phyloP scores from a whole-genome alignment of 148 eudicot genomes.

The Pouteria glomerata region DNA sequence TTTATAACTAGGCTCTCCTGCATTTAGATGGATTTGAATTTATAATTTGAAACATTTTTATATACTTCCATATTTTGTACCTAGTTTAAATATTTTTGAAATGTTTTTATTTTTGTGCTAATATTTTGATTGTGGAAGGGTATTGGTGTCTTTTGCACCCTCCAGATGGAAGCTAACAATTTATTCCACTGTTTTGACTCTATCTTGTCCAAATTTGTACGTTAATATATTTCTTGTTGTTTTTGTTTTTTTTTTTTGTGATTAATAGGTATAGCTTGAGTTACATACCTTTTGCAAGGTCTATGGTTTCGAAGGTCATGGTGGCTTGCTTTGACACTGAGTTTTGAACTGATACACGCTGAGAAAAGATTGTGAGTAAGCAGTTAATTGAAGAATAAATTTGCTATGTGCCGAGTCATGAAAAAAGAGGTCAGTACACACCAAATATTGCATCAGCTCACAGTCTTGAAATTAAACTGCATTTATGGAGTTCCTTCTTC shows the following conservation, averaged over 20 bases:
- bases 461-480: background rate
- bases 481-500: background rate
- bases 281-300: slow-evolving; percentile 89
- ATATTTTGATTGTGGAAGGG: background rate
- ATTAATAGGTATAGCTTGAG: slow-evolving; percentile 87
- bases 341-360: slow-evolving; percentile 34
- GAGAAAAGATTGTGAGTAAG: background rate
- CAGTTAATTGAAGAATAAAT: background rate
- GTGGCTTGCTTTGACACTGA: slow-evolving; percentile 87
- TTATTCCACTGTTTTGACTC: background rate
- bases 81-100: no score
- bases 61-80: no score
- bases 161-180: background rate
- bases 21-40: no score
- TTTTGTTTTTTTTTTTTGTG: background rate
- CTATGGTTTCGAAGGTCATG: slow-evolving; percentile 75
- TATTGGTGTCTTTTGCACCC: background rate
- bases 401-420: background rate
- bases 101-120: no score
- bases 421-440: background rate
- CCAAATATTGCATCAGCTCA: background rate
- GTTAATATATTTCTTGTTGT: background rate
- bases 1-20: no score
- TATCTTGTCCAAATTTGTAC: background rate
- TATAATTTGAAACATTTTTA: no score